Base-by-base conservation (phyloP, 1,284 basidiomycete species). In the Ceratobasidium sp. region DNA sequence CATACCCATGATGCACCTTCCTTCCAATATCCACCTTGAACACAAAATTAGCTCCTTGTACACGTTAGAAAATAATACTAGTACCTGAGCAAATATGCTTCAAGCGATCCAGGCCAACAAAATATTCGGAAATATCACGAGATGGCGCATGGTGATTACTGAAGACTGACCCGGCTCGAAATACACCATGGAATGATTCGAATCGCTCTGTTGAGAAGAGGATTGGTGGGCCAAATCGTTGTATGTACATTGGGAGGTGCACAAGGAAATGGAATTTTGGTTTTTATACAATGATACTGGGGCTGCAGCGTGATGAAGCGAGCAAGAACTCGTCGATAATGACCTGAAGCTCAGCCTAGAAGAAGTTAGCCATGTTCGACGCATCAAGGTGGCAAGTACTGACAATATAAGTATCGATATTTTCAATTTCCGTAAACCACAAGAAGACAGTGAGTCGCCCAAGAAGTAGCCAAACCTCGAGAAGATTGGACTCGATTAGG, bases 101-200 rank as follows among this genome's bases (percentile, higher is more conserved):
- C 47, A 80, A 69, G 1, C 72, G 68, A 20, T 81, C 80, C 72
- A 79, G 74, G 22, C 73, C 73, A 1, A 75, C 75, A 27, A 79
- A 72, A 20, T 74, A 74, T 0, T 45, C 27, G 0, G 79, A 78
- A 71, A 81, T 82, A 65, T 82, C 77, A 15, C 73, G 69, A 6
- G 32, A 42, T 25, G 69, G 60, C 3, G 62, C 43, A 31, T 75
- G 76, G 42, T 49, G 72, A 60, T 73, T 73, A 34, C 53, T 70
- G 15, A 70, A 49, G 17, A 71, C 71, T 25, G 77, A 78, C 49
- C 77, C 79, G 2, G 75, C 34, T 0, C 78, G 76, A 60, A 83
- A 82, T 0, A 82, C 72, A 0, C 74, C 73, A 72, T 82, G 82
- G 71, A 75, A 82, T 15, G 74, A 78, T 68, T 82, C 79, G 67